These are phyloP conservation scores for Taphrina flavorubra DNA, from an alignment of 1,139 yeast genomes.

Conservation along the genomic window DNA sequence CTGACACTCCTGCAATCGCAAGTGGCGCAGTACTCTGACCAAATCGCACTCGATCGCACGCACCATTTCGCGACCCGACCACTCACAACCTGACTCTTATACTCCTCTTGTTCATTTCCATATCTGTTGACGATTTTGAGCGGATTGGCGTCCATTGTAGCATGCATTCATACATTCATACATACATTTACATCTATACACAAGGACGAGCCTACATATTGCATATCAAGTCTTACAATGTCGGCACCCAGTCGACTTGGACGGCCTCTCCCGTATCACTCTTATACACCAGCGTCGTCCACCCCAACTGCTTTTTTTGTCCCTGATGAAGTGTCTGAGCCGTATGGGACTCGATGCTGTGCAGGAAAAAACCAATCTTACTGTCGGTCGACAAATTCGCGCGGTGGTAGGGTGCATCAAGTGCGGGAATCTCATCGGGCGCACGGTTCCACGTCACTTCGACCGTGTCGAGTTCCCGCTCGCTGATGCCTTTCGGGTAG, in stretches of 20 bases:
- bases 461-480: constrained; percentile 4
- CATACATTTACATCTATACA: background rate
- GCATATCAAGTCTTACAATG: background rate
- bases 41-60: constrained; percentile 5
- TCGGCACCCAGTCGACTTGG: constrained; percentile 34
- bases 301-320: background rate
- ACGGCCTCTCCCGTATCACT: constrained; percentile 2
- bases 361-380: background rate
- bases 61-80: background rate
- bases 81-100: background rate
- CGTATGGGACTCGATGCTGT: background rate
- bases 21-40: constrained; percentile 14
- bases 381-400: background rate
- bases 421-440: constrained; percentile 11
- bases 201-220: too few relatives aligned
- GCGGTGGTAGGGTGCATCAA: constrained; percentile 25
- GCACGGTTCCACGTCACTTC: constrained; percentile 22
- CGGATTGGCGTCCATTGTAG: constrained; percentile 3
- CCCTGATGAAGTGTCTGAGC: background rate
- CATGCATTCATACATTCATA: background rate
- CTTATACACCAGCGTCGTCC: constrained; percentile 25
- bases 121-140: background rate
- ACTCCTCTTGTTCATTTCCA: background rate
- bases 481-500: constrained; percentile 23
- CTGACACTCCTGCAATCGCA: background rate